Conservation (phyloP, 805 yeast genomes). For the Sugiyamaella valdiviana region DNA sequence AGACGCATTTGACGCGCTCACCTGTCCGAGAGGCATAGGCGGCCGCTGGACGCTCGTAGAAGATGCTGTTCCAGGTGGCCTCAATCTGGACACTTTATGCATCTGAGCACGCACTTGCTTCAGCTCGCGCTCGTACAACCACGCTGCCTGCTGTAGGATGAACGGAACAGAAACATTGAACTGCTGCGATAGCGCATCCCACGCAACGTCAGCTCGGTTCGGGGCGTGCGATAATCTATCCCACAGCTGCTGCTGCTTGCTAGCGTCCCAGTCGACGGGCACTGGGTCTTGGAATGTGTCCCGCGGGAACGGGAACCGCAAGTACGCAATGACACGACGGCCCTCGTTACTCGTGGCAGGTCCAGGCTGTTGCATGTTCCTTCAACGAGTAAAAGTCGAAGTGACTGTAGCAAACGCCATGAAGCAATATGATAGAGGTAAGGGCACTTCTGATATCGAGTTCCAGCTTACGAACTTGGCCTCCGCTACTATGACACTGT, state of each 20-base stretch:
- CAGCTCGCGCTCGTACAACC: slow-evolving; percentile 38
- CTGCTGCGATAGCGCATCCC: slow-evolving; percentile 31
- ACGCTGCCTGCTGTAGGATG: slow-evolving; percentile 37
- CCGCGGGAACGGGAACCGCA: slow-evolving; percentile 40
- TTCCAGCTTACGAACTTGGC: neutral
- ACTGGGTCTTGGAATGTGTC: slow-evolving; percentile 38
- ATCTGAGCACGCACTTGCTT: slow-evolving; percentile 31
- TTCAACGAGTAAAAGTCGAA: too few relatives aligned
- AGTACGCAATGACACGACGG: slow-evolving; percentile 31
- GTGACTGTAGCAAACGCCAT: too few relatives aligned
- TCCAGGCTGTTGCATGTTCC: too few relatives aligned
- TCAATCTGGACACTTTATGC: slow-evolving; percentile 15
- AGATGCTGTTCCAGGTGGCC: neutral
- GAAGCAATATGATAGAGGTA: too few relatives aligned
- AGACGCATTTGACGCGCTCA: neutral
- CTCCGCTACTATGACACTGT: neutral
- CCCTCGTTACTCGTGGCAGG: neutral
- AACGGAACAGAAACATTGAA: slow-evolving; percentile 35
- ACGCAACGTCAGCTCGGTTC: slow-evolving; percentile 30
- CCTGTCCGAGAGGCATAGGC: neutral
- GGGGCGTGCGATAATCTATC: slow-evolving; percentile 30
- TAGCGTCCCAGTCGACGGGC: slow-evolving; percentile 29
- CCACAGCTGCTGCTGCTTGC: slow-evolving; percentile 33
- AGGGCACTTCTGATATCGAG: too few relatives aligned
- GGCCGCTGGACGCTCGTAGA: neutral